Conservation (phyloP, 305 asterid genomes). For the Fraxinus platypoda region DNA sequence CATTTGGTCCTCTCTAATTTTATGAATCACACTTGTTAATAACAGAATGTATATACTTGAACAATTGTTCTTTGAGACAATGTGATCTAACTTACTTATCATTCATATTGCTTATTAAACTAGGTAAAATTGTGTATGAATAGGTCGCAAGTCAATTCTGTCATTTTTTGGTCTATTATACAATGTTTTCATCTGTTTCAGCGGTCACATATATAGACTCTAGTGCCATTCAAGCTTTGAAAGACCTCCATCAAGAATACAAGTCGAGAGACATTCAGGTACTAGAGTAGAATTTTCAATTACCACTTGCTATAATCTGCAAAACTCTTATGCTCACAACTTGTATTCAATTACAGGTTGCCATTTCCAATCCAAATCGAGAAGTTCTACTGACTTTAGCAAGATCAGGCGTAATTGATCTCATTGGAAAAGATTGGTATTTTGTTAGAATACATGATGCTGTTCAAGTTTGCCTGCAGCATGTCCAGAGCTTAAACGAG, state of each 20-base stretch:
- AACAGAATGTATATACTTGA: not conserved
- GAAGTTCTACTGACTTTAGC: conserved; percentile 75
- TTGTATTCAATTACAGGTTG: conserved; percentile 51
- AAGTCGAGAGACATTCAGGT: conserved; percentile 90
- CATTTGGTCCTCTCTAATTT: not conserved
- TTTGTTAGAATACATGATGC: conserved; percentile 95
- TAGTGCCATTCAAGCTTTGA: conserved; percentile 90
- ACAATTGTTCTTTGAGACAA: not conserved
- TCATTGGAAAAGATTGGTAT: conserved; percentile 87
- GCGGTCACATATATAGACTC: conserved; percentile 93
- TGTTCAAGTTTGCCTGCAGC: conserved; percentile 84
- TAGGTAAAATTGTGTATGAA: conserved; percentile 1
- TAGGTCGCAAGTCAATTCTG: conserved; percentile 2
- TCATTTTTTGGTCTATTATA: not conserved
- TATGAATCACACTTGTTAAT: not conserved
- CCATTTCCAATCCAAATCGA: conserved; percentile 79
- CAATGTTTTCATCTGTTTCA: conserved; percentile 36
- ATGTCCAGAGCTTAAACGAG: conserved; percentile 53
- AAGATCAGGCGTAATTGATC: conserved; percentile 69
- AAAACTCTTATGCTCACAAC: not conserved
- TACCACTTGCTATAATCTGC: not conserved
- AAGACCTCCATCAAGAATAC: conserved; percentile 85
- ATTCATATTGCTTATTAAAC: not conserved
- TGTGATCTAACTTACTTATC: not conserved
- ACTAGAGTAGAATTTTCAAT: not conserved